These are phyloP conservation scores for Vanrija sp. DNA, from an alignment of 1,284 basidiomycete genomes.

Conservation along the genomic window DNA sequence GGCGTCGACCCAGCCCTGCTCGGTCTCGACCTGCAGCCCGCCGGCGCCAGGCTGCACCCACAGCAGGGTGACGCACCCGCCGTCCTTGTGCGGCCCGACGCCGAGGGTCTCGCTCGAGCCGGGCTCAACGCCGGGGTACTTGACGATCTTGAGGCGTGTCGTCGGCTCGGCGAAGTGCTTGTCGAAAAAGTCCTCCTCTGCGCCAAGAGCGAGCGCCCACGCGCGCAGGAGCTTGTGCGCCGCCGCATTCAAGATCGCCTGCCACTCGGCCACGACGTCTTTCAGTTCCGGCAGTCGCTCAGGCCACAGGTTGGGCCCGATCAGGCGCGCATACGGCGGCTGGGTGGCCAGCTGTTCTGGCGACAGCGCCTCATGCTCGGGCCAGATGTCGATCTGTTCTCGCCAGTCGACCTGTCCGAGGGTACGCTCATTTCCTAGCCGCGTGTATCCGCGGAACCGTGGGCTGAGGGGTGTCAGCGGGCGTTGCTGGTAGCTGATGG, in stretches of 20 bases:
- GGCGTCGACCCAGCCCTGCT: constrained; percentile 68
- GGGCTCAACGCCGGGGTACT: constrained; percentile 5
- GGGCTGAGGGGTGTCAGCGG: not conserved
- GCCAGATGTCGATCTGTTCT: constrained; percentile 16
- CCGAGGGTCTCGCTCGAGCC: constrained; percentile 6
- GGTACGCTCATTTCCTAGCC: constrained; percentile 12
- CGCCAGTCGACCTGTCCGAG: constrained; percentile 12
- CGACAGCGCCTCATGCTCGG: constrained; percentile 2
- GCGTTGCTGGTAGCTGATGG: too few species aligned
- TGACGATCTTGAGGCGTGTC: constrained; percentile 17
- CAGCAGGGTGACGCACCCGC: constrained; percentile 13
- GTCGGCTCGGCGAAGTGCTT: constrained; percentile 13
- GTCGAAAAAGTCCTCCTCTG: constrained; percentile 11
- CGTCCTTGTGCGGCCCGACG: constrained; percentile 19
- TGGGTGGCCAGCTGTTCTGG: not conserved
- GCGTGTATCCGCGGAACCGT: constrained; percentile 17
- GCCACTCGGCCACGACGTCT: constrained; percentile 6
- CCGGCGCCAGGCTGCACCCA: constrained; percentile 5
- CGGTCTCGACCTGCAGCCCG: constrained; percentile 12
- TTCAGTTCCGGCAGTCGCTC: constrained; percentile 4
- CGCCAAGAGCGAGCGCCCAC: constrained; percentile 14
- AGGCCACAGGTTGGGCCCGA: constrained; percentile 18
- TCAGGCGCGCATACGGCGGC: constrained; percentile 6
- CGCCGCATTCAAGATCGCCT: not conserved
- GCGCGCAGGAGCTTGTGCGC: constrained; percentile 6